phyloP scores from a whole-genome alignment of 371 early-diverging fungal species.

The Mucor velutinosus region DNA sequence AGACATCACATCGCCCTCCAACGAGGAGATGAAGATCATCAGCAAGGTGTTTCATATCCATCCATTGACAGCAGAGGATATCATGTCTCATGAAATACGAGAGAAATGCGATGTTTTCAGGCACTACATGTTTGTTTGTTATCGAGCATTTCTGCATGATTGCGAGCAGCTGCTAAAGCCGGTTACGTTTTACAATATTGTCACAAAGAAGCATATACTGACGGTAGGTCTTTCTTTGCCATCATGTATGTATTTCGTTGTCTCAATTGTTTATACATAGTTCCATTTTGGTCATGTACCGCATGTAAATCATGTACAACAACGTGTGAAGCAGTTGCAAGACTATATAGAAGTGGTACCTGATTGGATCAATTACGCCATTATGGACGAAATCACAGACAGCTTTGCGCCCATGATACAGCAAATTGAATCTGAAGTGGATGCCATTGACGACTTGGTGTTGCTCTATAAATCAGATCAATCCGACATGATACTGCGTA shows the following conservation, averaged over 20 bases:
- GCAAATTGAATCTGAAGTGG: slow-evolving; percentile 82
- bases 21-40: slow-evolving; percentile 75
- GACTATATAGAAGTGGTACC: slow-evolving; percentile 60
- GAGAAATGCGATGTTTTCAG: slow-evolving; percentile 92
- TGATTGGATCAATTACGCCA: slow-evolving; percentile 88
- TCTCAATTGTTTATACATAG: slow-evolving; percentile 13
- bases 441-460: slow-evolving; percentile 86
- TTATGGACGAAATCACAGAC: slow-evolving; percentile 87
- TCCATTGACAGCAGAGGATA: slow-evolving; percentile 91
- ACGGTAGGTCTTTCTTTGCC: slow-evolving; percentile 38
- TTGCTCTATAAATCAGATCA: slow-evolving; percentile 68
- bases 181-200: slow-evolving; percentile 81
- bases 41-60: slow-evolving; percentile 69
- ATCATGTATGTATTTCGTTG: neutral
- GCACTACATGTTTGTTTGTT: slow-evolving; percentile 87
- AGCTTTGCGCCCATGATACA: slow-evolving; percentile 78
- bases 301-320: slow-evolving; percentile 57
- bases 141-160: slow-evolving; percentile 75
- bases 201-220: slow-evolving; percentile 58
- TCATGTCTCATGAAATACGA: slow-evolving; percentile 81
- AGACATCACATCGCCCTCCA: slow-evolving; percentile 81
- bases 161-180: slow-evolving; percentile 62
- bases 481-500: slow-evolving; percentile 80
- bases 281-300: slow-evolving; percentile 60
- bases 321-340: slow-evolving; percentile 60